phyloP scores from a whole-genome alignment of 2,329 filamentous ascomycete genomes.

The Talaromyces sp. region DNA sequence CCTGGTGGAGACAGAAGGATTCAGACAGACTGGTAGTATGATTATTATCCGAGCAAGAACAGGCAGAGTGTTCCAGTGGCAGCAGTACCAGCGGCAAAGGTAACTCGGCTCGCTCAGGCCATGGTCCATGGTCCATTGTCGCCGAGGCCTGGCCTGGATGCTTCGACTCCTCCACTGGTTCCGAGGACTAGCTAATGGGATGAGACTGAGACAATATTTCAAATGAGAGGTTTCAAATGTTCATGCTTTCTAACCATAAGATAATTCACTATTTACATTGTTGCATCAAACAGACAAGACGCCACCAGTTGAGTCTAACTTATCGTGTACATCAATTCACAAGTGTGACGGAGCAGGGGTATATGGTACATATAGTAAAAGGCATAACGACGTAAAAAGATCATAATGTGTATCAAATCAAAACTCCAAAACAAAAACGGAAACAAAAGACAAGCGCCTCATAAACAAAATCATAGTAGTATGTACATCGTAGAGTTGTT shows the following conservation, averaged over 20 bases:
- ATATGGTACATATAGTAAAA: constrained; percentile 6
- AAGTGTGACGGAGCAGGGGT: constrained; percentile 1
- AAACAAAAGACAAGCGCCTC: constrained; percentile 9
- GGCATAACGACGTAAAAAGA: background rate
- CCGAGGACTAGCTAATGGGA: background rate
- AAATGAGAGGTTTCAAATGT: background rate
- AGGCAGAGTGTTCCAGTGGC: background rate
- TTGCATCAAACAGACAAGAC: background rate
- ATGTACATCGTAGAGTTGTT: constrained; percentile 7
- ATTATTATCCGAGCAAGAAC: background rate
- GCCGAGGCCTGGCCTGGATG: background rate
- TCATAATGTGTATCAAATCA: constrained; percentile 14
- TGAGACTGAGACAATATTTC: background rate
- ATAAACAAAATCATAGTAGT: constrained; percentile 2
- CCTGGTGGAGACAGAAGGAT: background rate
- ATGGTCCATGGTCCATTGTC: background rate
- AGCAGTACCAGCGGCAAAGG: background rate
- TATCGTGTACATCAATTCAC: background rate
- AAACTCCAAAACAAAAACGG: constrained; percentile 15
- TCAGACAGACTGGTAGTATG: background rate
- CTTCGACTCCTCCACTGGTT: background rate
- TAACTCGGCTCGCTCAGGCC: background rate
- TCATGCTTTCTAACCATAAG: background rate
- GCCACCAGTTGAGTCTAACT: background rate
- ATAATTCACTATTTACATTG: background rate